A percentile compares a stretch with the other conserved stretches of the same genome.
Conservation (phyloP, 2,329 filamentous ascomycete species). For the Ceratocystis albifundus region DNA sequence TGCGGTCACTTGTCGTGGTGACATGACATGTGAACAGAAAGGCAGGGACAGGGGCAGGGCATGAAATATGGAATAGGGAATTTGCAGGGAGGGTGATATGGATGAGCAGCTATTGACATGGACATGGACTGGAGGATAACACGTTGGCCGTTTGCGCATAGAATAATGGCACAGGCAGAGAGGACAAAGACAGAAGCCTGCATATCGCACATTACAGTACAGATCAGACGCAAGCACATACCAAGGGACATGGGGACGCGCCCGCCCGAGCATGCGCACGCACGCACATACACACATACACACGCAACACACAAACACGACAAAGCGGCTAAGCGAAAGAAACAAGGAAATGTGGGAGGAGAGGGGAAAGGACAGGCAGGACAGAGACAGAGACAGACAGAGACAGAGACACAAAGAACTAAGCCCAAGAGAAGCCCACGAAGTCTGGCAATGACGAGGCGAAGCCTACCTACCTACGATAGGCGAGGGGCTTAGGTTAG, state of each 20-base stretch:
- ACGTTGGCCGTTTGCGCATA: neutral
- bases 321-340: conserved; percentile 2
- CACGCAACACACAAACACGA: neutral
- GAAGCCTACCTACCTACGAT: neutral
- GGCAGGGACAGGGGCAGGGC: neutral
- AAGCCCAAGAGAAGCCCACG: neutral
- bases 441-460: neutral
- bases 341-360: neutral
- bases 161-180: neutral
- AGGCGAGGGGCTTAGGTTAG: no score
- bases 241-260: neutral
- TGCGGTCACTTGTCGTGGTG: neutral
- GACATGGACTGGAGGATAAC: neutral
- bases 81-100: neutral
- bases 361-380: neutral
- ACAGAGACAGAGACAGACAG: neutral
- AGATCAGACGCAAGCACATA: neutral
- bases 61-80: neutral
- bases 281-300: neutral
- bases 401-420: neutral
- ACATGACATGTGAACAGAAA: conserved; percentile 7
- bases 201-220: neutral
- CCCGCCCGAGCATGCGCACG: neutral
- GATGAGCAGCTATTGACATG: neutral
- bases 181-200: neutral